Evolutionary conservation across 1,139 yeast genomes (phyloP).

Genomic region (Hansenula sp.): DNA sequence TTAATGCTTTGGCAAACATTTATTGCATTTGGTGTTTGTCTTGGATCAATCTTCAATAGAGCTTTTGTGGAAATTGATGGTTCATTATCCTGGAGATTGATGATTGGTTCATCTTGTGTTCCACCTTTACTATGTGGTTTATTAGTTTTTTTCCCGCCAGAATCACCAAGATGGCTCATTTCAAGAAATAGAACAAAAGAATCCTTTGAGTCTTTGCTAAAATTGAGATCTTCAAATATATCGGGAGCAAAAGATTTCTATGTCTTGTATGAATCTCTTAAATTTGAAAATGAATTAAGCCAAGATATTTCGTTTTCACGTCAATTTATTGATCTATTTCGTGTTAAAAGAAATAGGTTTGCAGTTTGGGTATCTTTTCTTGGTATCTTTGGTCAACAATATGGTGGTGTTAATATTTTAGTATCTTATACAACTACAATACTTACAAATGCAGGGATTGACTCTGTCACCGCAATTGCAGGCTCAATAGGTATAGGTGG

Average conservation of each 20-base stretch:
- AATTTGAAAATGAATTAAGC: conserved; percentile 33
- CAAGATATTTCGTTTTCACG: conserved; percentile 29
- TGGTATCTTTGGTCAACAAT: conserved; percentile 55
- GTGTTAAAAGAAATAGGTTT: conserved; percentile 46
- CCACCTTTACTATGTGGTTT: conserved; percentile 25
- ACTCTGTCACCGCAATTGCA: conserved; percentile 39
- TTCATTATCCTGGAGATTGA: conserved; percentile 29
- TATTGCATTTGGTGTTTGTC: conserved; percentile 33
- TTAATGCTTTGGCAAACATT: conserved; percentile 36
- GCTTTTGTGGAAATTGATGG: conserved; percentile 29
- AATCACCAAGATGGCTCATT: conserved; percentile 45
- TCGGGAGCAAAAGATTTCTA: conserved; percentile 47
- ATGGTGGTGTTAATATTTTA: conserved; percentile 54
- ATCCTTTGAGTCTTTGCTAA: conserved; percentile 30
- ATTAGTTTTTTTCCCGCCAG: conserved; percentile 29
- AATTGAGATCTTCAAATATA: conserved; percentile 33
- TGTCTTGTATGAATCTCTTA: conserved; percentile 38
- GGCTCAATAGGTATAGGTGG: conserved; percentile 59
- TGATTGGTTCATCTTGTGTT: conserved; percentile 33
- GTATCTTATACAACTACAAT: conserved; percentile 52
- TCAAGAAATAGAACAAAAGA: conserved; percentile 31
- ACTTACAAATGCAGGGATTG: conserved; percentile 41
- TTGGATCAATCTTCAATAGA: conserved; percentile 33
- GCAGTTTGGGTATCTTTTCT: conserved; percentile 51
- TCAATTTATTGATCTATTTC: conserved; percentile 41